Evolutionary conservation across 768 basidiomycete genomes (phyloP), one percentile per base, ranked within the genome.

Genomic region (Mrakia gelida): DNA sequence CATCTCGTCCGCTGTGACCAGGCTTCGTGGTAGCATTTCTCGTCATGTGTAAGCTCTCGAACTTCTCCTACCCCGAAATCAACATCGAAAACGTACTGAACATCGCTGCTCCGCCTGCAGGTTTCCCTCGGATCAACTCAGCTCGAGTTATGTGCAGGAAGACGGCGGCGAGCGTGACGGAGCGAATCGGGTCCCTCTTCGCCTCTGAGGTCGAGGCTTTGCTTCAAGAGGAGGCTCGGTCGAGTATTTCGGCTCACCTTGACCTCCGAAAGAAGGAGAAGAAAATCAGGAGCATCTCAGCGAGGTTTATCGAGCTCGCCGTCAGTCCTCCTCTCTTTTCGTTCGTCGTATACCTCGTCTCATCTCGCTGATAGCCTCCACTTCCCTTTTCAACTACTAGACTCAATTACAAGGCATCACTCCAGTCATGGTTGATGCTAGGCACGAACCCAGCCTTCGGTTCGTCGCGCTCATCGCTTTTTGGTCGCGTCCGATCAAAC

Each of bases 21-120:
- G 38, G 38, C 38, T 86, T 84, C 75, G 85, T 85, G 4, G 89
- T 88, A 1, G 87, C 87, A 0, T 88, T 88, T 82, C 84, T 89
- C 79, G 81, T 89, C 71, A 88, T 89, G 87, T 67, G 62, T 70
- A 10, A n/a, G 70, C 30, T 34, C 6, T 7, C 15, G 13, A n/a
- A n/a, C n/a, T n/a, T n/a, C n/a, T n/a, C n/a, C n/a, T n/a, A n/a
- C n/a, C n/a, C n/a, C n/a, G n/a, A n/a, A n/a, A n/a, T n/a, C 28
- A 26, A 45, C 23, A 34, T 26, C 18, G 10, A 18, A 38, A 38
- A 38, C 10, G 18, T 28, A 28, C 32, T 18, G n/a, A 13, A 13
- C 76, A 18, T 62, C 32, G 16, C 23, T 23, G 5, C 59, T 30
- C 26, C 18, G 9, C 21, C 0, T n/a, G 23, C 56, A 23, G 32